A percentile compares a stretch with the other conserved stretches of the same genome.
Evolutionary conservation across 208 protist species (phyloP).

Genomic region (Leishmania martiniquensis): DNA sequence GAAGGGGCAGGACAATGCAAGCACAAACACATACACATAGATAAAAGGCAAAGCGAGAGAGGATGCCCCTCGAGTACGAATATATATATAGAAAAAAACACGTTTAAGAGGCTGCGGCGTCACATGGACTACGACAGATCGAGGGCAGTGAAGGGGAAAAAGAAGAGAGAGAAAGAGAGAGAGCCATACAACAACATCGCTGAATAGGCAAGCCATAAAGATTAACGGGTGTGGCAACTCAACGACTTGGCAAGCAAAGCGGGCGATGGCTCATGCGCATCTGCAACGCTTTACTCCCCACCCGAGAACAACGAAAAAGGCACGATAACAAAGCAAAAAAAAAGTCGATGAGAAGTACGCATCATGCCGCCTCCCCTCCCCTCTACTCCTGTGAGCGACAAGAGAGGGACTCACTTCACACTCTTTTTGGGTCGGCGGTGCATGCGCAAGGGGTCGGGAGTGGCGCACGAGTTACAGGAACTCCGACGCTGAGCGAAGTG

Average conservation of each 20-base stretch:
- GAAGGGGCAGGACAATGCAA: neutral
- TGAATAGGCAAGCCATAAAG: too few relatives aligned
- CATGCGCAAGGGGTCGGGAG: neutral
- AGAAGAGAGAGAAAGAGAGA: too few relatives aligned
- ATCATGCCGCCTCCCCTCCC: neutral
- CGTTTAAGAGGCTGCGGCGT: too few relatives aligned
- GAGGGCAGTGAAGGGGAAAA: too few relatives aligned
- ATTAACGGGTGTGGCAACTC: too few relatives aligned
- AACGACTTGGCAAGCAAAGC: too few relatives aligned
- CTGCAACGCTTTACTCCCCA: neutral
- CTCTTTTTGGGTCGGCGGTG: neutral
- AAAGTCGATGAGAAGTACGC: neutral
- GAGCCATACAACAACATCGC: too few relatives aligned
- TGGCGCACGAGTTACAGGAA: neutral
- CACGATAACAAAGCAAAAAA: neutral
- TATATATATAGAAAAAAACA: conserved; percentile 5
- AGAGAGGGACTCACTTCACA: neutral
- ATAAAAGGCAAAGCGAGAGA: too few relatives aligned
- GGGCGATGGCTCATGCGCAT: neutral
- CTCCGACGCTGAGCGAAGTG: neutral
- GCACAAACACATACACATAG: too few relatives aligned
- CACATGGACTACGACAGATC: too few relatives aligned
- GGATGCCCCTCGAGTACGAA: too few relatives aligned
- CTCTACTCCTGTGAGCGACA: neutral
- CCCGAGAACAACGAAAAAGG: neutral